A percentile compares a stretch with the other conserved stretches of the same genome.
phyloP scores from a whole-genome alignment of 495 filamentous ascomycete genomes.

The Lichenothelia convexa region DNA sequence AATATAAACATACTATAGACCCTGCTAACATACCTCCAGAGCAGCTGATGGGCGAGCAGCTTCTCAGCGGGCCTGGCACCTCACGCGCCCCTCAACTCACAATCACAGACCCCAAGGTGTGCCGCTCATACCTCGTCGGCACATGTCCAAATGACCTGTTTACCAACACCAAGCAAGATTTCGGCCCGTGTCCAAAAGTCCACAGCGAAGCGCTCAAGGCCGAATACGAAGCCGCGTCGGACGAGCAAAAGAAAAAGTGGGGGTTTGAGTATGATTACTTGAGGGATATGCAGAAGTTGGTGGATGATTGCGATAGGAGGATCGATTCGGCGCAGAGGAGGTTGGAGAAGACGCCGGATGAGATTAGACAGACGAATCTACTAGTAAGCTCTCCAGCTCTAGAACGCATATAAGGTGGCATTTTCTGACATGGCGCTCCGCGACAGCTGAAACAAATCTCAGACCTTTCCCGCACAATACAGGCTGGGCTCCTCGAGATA shows the following conservation, averaged over 20 bases:
- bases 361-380: constrained; percentile 90
- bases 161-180: constrained; percentile 97
- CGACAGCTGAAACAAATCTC: constrained; percentile 63
- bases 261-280: constrained; percentile 94
- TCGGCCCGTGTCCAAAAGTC: constrained; percentile 77
- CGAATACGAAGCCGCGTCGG: constrained; percentile 58
- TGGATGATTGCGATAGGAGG: constrained; percentile 87
- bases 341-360: constrained; percentile 93
- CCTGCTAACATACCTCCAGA: constrained; percentile 12
- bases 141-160: constrained; percentile 98
- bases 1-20: neutral
- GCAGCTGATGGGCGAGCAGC: constrained; percentile 60
- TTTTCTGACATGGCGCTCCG: neutral
- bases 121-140: constrained; percentile 82
- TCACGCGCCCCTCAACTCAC: constrained; percentile 61
- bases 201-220: constrained; percentile 76
- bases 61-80: constrained; percentile 55
- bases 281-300: constrained; percentile 85
- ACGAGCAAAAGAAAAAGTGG: constrained; percentile 53
- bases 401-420: neutral
- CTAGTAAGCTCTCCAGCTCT: constrained; percentile 31
- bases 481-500: constrained; percentile 69
- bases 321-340: constrained; percentile 81
- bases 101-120: constrained; percentile 85
- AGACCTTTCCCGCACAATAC: constrained; percentile 61